Evolutionary conservation across 495 filamentous ascomycete genomes (phyloP), one percentile per base, ranked within the genome.

Genomic region (Peziza echinospora): DNA sequence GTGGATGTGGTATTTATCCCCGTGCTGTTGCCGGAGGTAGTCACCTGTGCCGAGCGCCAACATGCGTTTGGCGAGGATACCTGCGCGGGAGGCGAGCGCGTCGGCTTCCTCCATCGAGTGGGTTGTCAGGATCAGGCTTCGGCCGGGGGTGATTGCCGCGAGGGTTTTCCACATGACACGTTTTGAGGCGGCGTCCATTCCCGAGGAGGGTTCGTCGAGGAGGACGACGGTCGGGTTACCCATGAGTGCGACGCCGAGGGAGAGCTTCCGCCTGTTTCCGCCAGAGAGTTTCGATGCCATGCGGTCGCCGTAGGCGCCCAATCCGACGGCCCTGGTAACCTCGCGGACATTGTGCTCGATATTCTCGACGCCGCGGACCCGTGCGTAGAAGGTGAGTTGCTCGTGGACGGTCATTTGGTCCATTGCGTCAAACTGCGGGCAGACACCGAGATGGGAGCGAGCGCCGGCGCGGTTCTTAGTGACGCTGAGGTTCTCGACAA

Each of bases 81-180:
- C 80, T 0, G 75, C 80, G 9, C 76, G 66, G 47, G 71, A 65
- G 0, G 79, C 80, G 8, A 85, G 64, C 3, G 78, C 78, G 48
- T 81, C 76, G 13, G 80, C 80, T 57, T 85, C 80, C 55, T 85
- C 80, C 80, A 85, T 84, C 26, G 65, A 71, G 53, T 85, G 80
- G 7, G 80, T 85, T n/a, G 78, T 82, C 5, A 82, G 61, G 0
- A 82, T 62, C n/a, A 83, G 65, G 1, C 68, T 71, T 1, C 78
- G 64, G 3, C 77, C 77, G 0, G 64, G 61, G 0, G 68, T 71
- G 22, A 80, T 69, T 0, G 67, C 57, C 9, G 65, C 64, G 2
- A 83, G 65, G 0, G 76, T 80, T 45, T 67, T 70, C 80, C 80
- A 84, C 80, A 84, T 82, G 49, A 76, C 66, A 22, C 80, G 64